Base-by-base conservation (phyloP, 2,329 filamentous ascomycete genomes). In the Seiridium cupressi region DNA sequence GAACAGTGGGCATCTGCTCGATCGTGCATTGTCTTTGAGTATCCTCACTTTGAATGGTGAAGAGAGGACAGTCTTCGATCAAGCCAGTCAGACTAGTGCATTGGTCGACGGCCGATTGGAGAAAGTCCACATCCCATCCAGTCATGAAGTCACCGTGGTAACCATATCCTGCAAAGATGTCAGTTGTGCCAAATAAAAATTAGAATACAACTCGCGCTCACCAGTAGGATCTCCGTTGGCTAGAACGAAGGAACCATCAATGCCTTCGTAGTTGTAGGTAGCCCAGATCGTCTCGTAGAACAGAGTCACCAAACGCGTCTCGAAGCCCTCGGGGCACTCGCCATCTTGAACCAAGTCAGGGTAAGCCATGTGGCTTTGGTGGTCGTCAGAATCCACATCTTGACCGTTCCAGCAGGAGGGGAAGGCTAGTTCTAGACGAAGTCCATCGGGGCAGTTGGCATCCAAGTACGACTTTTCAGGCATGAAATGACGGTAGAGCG, bases 271-370 rank as follows among this genome's bases (percentile, higher is more conserved):
- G 1, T 79, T 80, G 55, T 84, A 74, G 7, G 91, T 95, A 70
- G 89, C 79, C 85, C 88, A 96, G 73, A 96, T 96, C 40, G 89
- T 92, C 79, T 97, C 92, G 72, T 84, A 97, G 74, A 96, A 89
- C 53, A 97, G 81, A 62, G 89, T 89, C 2, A 90, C 87, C 32
- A 95, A 74, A 60, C 90, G 88, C 18, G 81, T 82, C 10, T 87
- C 82, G 70, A 86, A 93, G 7, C 81, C 87, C 1, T 84, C 71
- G 0, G 93, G 92, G 75, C 93, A 97, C 44, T 79, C 79, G 38
- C 93, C 93, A 64, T 86, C 85, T 77, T 91, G 91, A 68, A 96
- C 89, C 10, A 89, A 79, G 66, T 85, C 83, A 1, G 92, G 92
- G 73, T 93, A 97, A 4, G 89, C 89, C 63, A 97, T 84, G 72